Evolutionary conservation across 192 early-diverging fungal species (phyloP), one percentile per base, ranked within the genome.

Genomic region (Backusella psychrophila): DNA sequence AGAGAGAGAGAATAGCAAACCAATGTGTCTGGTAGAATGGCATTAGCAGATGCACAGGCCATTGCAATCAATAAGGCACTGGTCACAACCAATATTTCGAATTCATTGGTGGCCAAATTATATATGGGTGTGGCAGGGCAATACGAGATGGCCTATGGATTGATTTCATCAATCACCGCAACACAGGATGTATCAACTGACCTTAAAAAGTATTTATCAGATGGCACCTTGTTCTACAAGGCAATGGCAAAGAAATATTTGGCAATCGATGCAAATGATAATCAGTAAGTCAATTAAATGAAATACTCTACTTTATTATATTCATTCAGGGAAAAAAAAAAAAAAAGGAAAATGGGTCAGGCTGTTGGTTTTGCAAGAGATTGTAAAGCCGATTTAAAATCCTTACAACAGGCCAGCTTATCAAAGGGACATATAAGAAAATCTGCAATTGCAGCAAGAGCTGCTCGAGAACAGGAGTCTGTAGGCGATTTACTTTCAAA

Each of bases 141-240:
- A 35, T 90, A 90, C 71, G 89, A 90, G 63, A 83, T 83, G 31
- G 89, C 89, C 0, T 83, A 87, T 71, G 89, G 89, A 0, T 71
- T 90, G 23, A 74, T 90, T 6, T 85, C 85, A 15, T 86, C 87
- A 34, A 80, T 88, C 41, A 85, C 85, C 68, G 83, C 82, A 49
- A 65, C 80, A 41, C 79, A 83, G 38, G 86, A 90, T 70, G 83
- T 90, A n/a, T 82, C 86, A 36, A 72, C 75, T 8, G 87, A 90
- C 31, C 84, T 90, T 21, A 79, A 84, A 69, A 80, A 83, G 14
- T 88, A 90, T 79, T 78, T 90, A 17, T 80, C 80, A 4, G 81
- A 88, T 76, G 89, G 83, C 19, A 78, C 72, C 5, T 67, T 73
- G 34, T 86, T 84, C 73, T 84, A 86, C 71, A 81, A 84, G 79